Evolutionary conservation across 306 rosid genomes (phyloP).

Genomic region (Argentina anserina): DNA sequence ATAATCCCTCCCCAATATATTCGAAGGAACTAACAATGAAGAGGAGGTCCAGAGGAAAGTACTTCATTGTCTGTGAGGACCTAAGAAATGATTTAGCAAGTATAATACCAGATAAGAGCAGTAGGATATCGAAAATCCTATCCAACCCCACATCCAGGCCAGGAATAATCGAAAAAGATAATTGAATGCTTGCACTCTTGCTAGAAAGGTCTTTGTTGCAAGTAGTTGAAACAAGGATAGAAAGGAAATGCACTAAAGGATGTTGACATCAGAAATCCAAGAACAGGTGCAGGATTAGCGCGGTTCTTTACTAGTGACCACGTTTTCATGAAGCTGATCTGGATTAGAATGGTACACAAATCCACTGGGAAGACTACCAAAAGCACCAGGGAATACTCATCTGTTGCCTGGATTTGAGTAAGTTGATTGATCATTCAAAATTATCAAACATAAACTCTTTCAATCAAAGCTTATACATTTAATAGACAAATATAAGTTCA

Average conservation of each 20-base stretch:
- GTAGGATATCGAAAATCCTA: neutral
- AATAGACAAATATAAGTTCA: neutral
- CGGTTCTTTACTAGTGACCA: neutral
- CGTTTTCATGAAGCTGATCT: conserved; percentile 6
- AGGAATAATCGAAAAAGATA: neutral
- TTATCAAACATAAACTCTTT: neutral
- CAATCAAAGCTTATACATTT: neutral
- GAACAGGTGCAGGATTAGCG: neutral
- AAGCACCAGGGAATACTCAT: conserved; percentile 7
- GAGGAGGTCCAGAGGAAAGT: conserved; percentile 2
- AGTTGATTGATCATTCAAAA: neutral
- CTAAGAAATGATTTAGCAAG: neutral
- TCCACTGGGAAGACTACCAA: neutral
- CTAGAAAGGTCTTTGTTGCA: neutral
- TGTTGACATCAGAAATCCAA: neutral
- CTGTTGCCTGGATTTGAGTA: neutral
- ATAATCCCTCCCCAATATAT: neutral
- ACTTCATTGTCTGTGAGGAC: neutral
- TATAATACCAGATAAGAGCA: neutral
- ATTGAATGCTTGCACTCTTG: neutral
- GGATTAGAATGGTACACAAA: conserved; percentile 1
- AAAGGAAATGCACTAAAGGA: neutral
- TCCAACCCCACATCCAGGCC: neutral
- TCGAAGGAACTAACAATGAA: neutral
- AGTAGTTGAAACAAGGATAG: neutral